Conservation (phyloP, 331 rosid genomes). For the Acacia pycnantha region DNA sequence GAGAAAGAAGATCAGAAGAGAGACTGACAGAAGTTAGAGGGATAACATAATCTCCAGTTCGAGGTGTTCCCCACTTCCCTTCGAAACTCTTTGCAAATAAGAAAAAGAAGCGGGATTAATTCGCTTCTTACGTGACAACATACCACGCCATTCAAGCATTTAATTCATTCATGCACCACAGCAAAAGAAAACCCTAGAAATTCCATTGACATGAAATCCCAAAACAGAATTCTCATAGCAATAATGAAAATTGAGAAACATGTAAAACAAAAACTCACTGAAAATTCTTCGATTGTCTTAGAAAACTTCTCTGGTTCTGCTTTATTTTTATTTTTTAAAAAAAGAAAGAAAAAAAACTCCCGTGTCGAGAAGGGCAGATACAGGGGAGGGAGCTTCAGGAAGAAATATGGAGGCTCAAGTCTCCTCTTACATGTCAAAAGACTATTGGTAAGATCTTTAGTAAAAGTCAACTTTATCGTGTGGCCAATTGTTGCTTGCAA, state of each 20-base stretch:
- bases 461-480: constrained; percentile 50
- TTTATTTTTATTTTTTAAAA: background rate
- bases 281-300: constrained; percentile 35
- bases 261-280: constrained; percentile 47
- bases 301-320: constrained; percentile 15
- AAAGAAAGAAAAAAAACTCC: background rate
- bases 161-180: constrained; percentile 19
- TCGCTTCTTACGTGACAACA: background rate
- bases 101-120: constrained; percentile 7
- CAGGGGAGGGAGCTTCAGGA: constrained; percentile 47
- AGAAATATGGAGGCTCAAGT: constrained; percentile 60
- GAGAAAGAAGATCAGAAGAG: background rate
- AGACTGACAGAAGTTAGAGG: background rate
- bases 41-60: constrained; percentile 5
- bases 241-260: background rate
- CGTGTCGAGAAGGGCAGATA: constrained; percentile 31
- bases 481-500: constrained; percentile 23
- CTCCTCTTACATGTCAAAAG: constrained; percentile 37
- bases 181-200: constrained; percentile 30
- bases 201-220: constrained; percentile 1
- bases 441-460: background rate
- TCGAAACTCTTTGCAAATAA: constrained; percentile 12
- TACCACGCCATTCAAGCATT: background rate
- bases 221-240: constrained; percentile 6
- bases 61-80: constrained; percentile 15